Base-by-base conservation (phyloP, 2,329 filamentous ascomycete genomes). In the Aureobasidium sp. region DNA sequence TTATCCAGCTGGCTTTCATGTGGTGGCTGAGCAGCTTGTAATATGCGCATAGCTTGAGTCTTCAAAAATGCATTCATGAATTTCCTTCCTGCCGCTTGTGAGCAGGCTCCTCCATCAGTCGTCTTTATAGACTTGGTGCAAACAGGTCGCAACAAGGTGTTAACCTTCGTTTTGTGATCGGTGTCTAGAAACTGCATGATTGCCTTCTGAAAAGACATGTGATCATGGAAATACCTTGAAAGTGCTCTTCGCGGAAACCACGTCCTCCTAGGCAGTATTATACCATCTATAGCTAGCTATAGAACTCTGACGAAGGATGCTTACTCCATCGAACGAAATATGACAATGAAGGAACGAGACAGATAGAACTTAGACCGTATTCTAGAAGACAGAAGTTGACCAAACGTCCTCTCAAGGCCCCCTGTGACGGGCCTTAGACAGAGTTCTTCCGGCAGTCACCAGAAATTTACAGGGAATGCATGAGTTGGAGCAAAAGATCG, bases 1-100 rank as follows among this genome's bases (percentile, higher is more conserved):
- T 95, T 61, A 87, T 97, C 62, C 94, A 99, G 78, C 84, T 97
- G 68, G 79, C 92, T 62, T 96, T 97, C 75, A 99, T 97, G 92
- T 94, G 93, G 87, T 81, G 86, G 70, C 75, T 90, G 65, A 88
- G 77, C 66, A 77, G 82, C 27, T 77, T 82, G 68, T 62, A 37
- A 42, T 22, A 25, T 29, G 22, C 22, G 22, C 22, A 20, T 42
- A 55, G 51, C 42, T 29, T 20, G 53, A 48, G n/a, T 25, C 27
- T 31, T n/a, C 6, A 48, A 48, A 31, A 57, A 57, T 57, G 53
- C 53, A 57, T 31, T 36, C 15, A 57, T 36, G 53, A 57, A 25
- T 34, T 20, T 42, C 44, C 22, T 17, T 29, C 41, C 39, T 36
- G 12, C 39, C 22, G 27, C 22, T 45, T 34, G 14, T 45, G 17